phyloP scores from a whole-genome alignment of 345 rosid genomes.

The Citrus glauca region DNA sequence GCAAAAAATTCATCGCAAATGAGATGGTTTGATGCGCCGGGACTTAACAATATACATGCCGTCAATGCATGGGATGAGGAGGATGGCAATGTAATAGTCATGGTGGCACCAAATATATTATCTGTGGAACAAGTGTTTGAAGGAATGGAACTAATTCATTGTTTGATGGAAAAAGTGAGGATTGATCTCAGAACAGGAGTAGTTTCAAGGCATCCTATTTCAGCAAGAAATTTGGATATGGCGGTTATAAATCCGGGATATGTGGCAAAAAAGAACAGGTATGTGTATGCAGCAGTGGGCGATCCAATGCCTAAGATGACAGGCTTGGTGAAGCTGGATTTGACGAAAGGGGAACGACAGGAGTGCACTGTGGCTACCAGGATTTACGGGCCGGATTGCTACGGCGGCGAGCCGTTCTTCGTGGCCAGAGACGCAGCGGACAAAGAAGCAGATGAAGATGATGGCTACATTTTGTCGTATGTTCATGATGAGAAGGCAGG shows the following conservation, averaged over 20 bases:
- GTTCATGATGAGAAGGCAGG: constrained; percentile 50
- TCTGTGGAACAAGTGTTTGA: constrained; percentile 51
- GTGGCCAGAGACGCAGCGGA: constrained; percentile 44
- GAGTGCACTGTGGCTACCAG: constrained; percentile 42
- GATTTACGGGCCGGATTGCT: constrained; percentile 41
- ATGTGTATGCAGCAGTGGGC: constrained; percentile 42
- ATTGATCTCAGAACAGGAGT: constrained; percentile 40
- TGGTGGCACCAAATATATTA: constrained; percentile 50
- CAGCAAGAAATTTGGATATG: constrained; percentile 52
- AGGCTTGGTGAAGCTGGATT: constrained; percentile 50
- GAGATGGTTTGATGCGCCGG: constrained; percentile 55
- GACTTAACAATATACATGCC: constrained; percentile 41
- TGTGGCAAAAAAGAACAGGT: constrained; percentile 36
- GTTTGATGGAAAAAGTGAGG: constrained; percentile 39
- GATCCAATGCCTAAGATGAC: constrained; percentile 55
- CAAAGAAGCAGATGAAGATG: constrained; percentile 48
- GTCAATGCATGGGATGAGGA: constrained; percentile 64
- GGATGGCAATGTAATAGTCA: constrained; percentile 32
- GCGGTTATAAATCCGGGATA: constrained; percentile 38
- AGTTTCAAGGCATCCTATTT: constrained; percentile 40
- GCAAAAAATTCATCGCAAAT: constrained; percentile 38
- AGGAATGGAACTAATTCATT: constrained; percentile 48
- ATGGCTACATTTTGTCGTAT: constrained; percentile 44
- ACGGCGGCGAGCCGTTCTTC: constrained; percentile 55
- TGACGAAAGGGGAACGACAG: constrained; percentile 22